phyloP scores from a whole-genome alignment of 768 basidiomycete genomes.

The Leucocoprinus sp. region DNA sequence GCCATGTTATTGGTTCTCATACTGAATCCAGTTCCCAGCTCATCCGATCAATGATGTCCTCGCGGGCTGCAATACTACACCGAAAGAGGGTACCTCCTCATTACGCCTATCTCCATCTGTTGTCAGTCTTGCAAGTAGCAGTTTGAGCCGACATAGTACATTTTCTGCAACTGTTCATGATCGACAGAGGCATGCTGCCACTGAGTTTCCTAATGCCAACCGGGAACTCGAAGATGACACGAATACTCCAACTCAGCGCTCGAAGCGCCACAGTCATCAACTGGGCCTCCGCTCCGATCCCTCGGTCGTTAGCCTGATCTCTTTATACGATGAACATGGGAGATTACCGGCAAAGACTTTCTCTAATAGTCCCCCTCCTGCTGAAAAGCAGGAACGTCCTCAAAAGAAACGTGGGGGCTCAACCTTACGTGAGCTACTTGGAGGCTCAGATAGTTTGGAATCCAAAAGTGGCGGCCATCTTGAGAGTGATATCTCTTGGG shows the following conservation, averaged over 20 bases:
- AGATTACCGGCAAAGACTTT: constrained; percentile 54
- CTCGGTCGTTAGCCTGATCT: constrained; percentile 66
- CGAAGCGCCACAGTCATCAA: constrained; percentile 39
- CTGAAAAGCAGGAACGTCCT: constrained; percentile 21
- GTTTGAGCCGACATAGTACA: constrained; percentile 43
- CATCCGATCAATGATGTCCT: constrained; percentile 58
- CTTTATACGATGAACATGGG: constrained; percentile 69
- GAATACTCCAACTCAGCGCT: constrained; percentile 18
- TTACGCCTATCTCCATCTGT: constrained; percentile 43
- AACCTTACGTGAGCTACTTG: constrained; percentile 66
- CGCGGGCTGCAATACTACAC: constrained; percentile 1
- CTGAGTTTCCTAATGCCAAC: constrained; percentile 61
- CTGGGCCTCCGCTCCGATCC: constrained; percentile 63
- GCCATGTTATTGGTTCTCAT: constrained; percentile 9
- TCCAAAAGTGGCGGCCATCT: constrained; percentile 29
- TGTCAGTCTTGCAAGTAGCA: constrained; percentile 44
- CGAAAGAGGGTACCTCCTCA: constrained; percentile 14
- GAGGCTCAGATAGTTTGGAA: constrained; percentile 33
- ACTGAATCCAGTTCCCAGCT: constrained; percentile 26
- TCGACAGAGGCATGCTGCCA: constrained; percentile 42
- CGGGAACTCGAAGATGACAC: constrained; percentile 25
- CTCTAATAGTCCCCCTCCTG: constrained; percentile 46
- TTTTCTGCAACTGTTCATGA: constrained; percentile 68
- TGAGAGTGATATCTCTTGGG: constrained; percentile 82
- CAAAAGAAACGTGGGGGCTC: constrained; percentile 57